These are phyloP conservation scores for Bolboschoenoplectus hybrid DNA, from an alignment of 202 grass and related monocot genomes.

Conservation along the genomic window DNA sequence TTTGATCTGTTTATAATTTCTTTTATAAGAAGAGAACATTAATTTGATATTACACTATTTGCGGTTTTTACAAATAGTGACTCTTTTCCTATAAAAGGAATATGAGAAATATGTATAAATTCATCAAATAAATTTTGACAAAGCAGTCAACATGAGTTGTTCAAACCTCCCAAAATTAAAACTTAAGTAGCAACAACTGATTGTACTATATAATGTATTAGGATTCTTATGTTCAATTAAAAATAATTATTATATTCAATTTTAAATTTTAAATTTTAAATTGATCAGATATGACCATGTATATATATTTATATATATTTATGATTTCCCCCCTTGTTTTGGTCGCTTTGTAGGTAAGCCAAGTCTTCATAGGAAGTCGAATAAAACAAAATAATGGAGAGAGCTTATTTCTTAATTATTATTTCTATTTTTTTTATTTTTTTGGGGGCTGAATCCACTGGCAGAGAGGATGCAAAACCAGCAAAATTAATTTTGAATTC, in stretches of 20 bases:
- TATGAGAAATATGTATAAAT: background rate
- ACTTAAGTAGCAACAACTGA: background rate
- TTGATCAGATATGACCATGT: background rate
- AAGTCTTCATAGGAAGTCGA: constrained; percentile 13
- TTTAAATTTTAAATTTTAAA: too few species aligned
- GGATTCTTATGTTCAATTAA: background rate
- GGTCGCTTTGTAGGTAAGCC: constrained; percentile 1
- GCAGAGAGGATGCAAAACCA: constrained; percentile 34
- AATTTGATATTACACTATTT: background rate
- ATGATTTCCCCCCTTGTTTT: background rate
- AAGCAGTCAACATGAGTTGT: background rate
- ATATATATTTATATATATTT: background rate
- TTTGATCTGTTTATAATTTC: background rate
- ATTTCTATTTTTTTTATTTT: background rate
- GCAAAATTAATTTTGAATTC: constrained; percentile 29
- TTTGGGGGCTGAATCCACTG: background rate
- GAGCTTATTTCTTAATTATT: background rate
- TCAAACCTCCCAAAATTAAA: background rate
- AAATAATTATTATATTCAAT: background rate
- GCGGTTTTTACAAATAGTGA: background rate
- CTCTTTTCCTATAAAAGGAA: background rate
- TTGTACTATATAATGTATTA: background rate
- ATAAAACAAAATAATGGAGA: constrained; percentile 10
- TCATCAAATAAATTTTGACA: background rate
- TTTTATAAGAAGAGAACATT: background rate